phyloP scores from a whole-genome alignment of 495 filamentous ascomycete species.

The Aspergillus sclerotioniger region DNA sequence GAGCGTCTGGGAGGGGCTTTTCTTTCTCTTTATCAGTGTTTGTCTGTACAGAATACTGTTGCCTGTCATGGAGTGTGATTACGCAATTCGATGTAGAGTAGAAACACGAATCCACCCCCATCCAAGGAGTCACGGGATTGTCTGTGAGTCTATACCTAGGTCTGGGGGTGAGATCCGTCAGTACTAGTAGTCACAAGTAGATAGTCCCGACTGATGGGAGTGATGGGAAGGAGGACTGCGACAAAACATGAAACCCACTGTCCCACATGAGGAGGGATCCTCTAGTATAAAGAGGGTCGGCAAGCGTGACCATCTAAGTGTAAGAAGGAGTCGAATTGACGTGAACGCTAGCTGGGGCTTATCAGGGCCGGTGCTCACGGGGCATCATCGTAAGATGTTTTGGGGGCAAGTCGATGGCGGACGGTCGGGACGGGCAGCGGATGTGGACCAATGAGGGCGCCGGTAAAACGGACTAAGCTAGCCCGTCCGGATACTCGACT shows the following conservation, averaged over 20 bases:
- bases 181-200: too few relatives aligned
- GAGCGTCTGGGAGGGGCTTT: conserved; percentile 18
- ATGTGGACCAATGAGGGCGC: conserved; percentile 35
- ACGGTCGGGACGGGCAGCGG: conserved; percentile 13
- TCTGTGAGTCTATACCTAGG: neutral
- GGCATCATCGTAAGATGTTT: conserved; percentile 23
- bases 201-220: too few relatives aligned
- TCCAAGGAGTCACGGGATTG: conserved; percentile 2
- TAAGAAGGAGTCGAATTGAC: neutral
- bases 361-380: neutral
- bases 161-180: neutral
- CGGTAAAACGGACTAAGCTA: conserved; percentile 36
- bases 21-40: conserved; percentile 25
- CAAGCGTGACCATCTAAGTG: neutral
- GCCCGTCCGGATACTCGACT: conserved; percentile 44
- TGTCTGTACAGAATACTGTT: conserved; percentile 32
- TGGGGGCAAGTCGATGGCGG: conserved; percentile 7
- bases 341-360: neutral
- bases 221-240: too few relatives aligned
- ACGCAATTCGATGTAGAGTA: conserved; percentile 25
- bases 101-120: conserved; percentile 20
- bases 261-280: neutral
- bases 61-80: conserved; percentile 19
- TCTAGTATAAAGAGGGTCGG: neutral
- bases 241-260: too few relatives aligned